Evolutionary conservation across 352 stramenopile genomes (phyloP), one percentile per base, ranked within the genome.

Genomic region (Pythium sukuiense): DNA sequence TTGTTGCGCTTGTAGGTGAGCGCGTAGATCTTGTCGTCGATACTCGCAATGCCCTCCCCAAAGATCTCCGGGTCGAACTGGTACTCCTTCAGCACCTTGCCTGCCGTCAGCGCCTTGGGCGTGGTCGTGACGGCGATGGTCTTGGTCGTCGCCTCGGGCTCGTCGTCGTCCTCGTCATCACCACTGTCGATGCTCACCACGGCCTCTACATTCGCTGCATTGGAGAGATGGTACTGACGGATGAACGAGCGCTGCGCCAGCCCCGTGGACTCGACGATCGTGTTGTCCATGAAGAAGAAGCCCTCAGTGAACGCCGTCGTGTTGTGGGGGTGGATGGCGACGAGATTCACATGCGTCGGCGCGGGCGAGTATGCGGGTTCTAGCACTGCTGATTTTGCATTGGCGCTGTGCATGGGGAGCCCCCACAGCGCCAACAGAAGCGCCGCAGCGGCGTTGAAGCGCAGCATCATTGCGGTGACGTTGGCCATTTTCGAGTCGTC

Each of bases 1-100:
- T 83, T 69, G 52, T 91, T 64, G 39, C 72, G 67, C 66, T 90
- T 86, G 83, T 94, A 96, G 43, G 88, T 96, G 55, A 96, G 76
- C 56, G 89, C 77, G 61, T 88, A 90, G 65, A 96, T 77, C 64
- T 78, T 86, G 71, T 93, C 81, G 30, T 77, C 82, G 39, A 93
- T 58, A 37, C 81, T 67, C 6, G 87, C 77, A 58, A 95, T 84
- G 45, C 88, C 88, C 55, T 96, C 88, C 30, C 85, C 88, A 62
- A 96, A 96, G 58, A 88, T 63, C n/a, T 67, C 55, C 32, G 70
- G 45, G 50, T 83, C 63, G 53, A 94, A 89, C 52, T 72, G 66
- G 49, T 84, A 89, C 59, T 92, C 81, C 33, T 81, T 71, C 32
- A 77, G 33, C 5, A 69, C 56, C 12, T 54, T 72, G 6, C 20